These are phyloP conservation scores for Suillus bovinus DNA, from an alignment of 768 basidiomycete species.

Conservation along the genomic window DNA sequence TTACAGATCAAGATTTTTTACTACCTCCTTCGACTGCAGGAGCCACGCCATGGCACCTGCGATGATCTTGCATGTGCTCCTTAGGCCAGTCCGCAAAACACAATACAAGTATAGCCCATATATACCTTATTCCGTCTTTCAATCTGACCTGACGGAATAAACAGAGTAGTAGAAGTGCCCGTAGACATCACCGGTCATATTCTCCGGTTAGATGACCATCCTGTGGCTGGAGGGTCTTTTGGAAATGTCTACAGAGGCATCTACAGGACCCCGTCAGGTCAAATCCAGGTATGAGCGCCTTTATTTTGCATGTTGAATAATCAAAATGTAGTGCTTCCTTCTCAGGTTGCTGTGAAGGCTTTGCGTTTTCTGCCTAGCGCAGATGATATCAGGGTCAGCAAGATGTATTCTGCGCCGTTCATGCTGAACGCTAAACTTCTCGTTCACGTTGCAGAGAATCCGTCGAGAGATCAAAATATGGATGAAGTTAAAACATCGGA, in stretches of 20 bases:
- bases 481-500: slow-evolving; percentile 24
- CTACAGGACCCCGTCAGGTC: not conserved
- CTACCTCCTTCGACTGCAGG: not conserved
- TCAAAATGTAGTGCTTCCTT: not conserved
- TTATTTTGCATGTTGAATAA: not conserved
- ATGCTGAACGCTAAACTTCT: rapidly evolving
- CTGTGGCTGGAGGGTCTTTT: slow-evolving; percentile 14
- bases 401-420: rapidly evolving
- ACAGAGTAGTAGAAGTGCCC: not conserved
- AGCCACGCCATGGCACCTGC: too few relatives aligned
- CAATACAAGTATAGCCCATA: not conserved
- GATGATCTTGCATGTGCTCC: not conserved
- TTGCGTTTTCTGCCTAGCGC: slow-evolving; percentile 15
- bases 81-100: not conserved
- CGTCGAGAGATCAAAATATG: slow-evolving; percentile 32
- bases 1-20: not conserved
- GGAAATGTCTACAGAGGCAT: slow-evolving; percentile 19
- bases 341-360: slow-evolving; percentile 27
- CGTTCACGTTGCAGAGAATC: slow-evolving; percentile 17
- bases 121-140: not conserved
- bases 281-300: not conserved
- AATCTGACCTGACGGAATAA: not conserved
- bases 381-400: not conserved
- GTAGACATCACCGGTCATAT: slow-evolving; percentile 16
- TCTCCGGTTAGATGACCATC: not conserved